phyloP scores from a whole-genome alignment of 1,284 basidiomycete species.

The Fomitopsis pinicola region DNA sequence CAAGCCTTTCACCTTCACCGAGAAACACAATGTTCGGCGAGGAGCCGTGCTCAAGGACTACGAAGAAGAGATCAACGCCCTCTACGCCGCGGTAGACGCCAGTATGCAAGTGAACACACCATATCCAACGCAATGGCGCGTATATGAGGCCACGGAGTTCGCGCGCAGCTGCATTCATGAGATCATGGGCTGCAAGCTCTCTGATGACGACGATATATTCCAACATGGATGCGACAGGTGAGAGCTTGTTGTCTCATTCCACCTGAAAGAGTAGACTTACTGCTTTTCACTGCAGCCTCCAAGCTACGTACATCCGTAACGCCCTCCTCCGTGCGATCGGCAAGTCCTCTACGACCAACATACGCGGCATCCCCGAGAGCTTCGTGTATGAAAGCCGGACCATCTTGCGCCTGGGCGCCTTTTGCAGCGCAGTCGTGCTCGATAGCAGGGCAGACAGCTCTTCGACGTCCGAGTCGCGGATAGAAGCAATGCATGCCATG shows the following conservation, averaged over 20 bases:
- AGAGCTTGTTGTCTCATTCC: background rate
- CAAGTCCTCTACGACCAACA: background rate
- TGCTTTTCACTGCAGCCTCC: slow-evolving; percentile 22
- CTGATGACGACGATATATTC: slow-evolving; percentile 38
- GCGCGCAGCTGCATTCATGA: slow-evolving; percentile 23
- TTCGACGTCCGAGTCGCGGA: too few species aligned
- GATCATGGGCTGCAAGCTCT: slow-evolving; percentile 21
- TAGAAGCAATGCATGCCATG: too few species aligned
- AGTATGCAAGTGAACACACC: slow-evolving; percentile 16
- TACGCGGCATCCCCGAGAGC: background rate
- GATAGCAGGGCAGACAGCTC: background rate
- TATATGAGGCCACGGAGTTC: slow-evolving; percentile 18
- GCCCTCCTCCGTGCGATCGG: background rate
- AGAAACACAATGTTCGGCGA: slow-evolving; percentile 25
- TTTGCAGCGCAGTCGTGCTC: slow-evolving; percentile 13
- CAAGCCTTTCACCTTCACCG: slow-evolving; percentile 28
- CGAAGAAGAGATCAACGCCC: slow-evolving; percentile 24
- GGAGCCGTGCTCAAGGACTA: slow-evolving; percentile 23
- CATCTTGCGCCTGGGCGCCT: slow-evolving; percentile 23
- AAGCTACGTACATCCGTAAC: slow-evolving; percentile 39
- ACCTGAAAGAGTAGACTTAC: background rate
- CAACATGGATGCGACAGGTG: slow-evolving; percentile 41
- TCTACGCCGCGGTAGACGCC: slow-evolving; percentile 21
- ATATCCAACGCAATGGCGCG: slow-evolving; percentile 26
- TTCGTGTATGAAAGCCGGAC: slow-evolving; percentile 18